phyloP scores from a whole-genome alignment of 2,329 filamentous ascomycete genomes.

The Aspergillus pseudoterreus region DNA sequence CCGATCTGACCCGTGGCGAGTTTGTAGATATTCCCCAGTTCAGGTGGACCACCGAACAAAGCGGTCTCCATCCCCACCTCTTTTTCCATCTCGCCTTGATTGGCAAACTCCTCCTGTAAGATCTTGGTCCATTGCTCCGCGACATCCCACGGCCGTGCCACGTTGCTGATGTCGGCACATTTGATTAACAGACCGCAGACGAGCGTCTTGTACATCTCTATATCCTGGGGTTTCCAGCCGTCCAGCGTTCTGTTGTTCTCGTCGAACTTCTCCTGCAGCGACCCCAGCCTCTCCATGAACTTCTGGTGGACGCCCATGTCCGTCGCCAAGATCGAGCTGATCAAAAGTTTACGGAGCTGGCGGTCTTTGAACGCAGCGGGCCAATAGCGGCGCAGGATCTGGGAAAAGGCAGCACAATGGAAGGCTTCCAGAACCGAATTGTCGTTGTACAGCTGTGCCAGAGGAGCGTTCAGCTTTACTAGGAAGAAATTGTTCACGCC shows the following conservation, averaged over 20 bases:
- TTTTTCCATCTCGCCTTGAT: constrained; percentile 86
- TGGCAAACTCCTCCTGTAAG: constrained; percentile 90
- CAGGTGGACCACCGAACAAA: constrained; percentile 72
- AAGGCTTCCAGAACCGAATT: constrained; percentile 95
- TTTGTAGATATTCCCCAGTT: constrained; percentile 77
- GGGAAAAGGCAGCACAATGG: constrained; percentile 93
- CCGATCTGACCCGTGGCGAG: constrained; percentile 84
- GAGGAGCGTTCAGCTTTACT: constrained; percentile 82
- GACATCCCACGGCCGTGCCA: constrained; percentile 78
- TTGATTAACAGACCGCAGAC: constrained; percentile 93
- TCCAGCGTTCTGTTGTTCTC: constrained; percentile 61
- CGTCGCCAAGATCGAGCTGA: constrained; percentile 93
- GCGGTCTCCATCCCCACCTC: constrained; percentile 85
- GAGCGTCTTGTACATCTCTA: constrained; percentile 73
- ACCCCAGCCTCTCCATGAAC: constrained; percentile 87
- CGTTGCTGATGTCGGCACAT: constrained; percentile 97
- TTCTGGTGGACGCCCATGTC: constrained; percentile 98
- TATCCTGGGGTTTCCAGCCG: constrained; percentile 71
- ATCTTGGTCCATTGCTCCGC: constrained; percentile 89
- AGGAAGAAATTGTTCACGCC: constrained; percentile 98
- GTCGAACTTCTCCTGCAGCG: constrained; percentile 72
- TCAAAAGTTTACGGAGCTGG: constrained; percentile 84
- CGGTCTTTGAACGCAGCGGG: constrained; percentile 73
- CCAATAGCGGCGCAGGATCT: constrained; percentile 92
- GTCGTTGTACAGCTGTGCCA: constrained; percentile 96